phyloP scores from a whole-genome alignment of 345 rosid species.

The Eucalyptus brandiana region DNA sequence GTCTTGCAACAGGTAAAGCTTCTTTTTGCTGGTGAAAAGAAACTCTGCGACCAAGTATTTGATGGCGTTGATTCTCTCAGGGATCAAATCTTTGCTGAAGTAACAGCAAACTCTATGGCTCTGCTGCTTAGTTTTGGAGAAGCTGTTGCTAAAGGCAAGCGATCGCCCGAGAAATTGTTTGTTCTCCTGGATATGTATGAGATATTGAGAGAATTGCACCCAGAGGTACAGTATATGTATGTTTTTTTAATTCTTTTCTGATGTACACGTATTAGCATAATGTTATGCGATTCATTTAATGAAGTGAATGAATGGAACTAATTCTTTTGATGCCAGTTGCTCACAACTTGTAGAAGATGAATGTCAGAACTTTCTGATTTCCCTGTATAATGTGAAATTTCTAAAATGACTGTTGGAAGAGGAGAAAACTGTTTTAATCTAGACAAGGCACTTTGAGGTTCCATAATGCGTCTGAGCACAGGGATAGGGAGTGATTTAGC shows the following conservation, averaged over 20 bases:
- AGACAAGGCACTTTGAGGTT: background rate
- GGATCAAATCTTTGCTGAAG: constrained; percentile 88
- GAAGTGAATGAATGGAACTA: background rate
- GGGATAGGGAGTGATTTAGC: background rate
- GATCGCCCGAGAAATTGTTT: constrained; percentile 92
- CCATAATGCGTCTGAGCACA: background rate
- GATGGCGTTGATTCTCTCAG: constrained; percentile 59
- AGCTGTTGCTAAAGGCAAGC: constrained; percentile 93
- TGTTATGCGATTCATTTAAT: background rate
- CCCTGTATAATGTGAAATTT: background rate
- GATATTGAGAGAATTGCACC: constrained; percentile 89
- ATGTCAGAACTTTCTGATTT: background rate
- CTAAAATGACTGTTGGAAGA: background rate
- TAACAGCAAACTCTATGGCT: constrained; percentile 64
- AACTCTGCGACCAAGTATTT: constrained; percentile 78
- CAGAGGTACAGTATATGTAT: constrained; percentile 48
- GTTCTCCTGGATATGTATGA: constrained; percentile 96
- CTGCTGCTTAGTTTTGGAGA: constrained; percentile 93
- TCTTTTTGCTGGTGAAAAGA: constrained; percentile 81
- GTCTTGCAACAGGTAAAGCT: constrained; percentile 67
- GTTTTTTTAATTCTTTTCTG: background rate
- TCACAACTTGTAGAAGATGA: background rate
- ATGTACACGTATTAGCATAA: background rate
- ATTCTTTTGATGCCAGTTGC: background rate
- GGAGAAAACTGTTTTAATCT: background rate